Conservation (phyloP, 768 basidiomycete genomes). For the Saitozyma sp. region DNA sequence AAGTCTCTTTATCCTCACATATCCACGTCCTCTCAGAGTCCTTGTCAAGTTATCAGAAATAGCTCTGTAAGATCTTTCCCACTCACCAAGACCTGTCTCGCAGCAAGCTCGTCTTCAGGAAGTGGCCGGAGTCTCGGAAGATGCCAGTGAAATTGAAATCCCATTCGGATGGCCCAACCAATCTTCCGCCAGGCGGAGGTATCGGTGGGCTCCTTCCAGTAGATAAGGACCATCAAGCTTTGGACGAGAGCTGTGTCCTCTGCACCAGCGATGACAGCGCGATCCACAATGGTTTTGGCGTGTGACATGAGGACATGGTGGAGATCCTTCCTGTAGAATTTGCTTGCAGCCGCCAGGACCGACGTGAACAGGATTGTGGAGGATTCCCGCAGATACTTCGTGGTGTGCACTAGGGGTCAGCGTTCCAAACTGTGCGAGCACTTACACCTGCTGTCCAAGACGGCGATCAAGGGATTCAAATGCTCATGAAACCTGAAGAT, state of each 20-base stretch:
- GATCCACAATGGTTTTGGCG: conserved; percentile 69
- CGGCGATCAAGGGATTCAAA: conserved; percentile 28
- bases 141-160: conserved; percentile 35
- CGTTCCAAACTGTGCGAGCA: conserved; percentile 1
- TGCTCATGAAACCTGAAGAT: conserved; percentile 29
- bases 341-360: conserved; percentile 80
- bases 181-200: conserved; percentile 53
- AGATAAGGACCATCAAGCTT: conserved; percentile 82
- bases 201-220: conserved; percentile 87
- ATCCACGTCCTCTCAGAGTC: conserved; percentile 36
- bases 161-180: conserved; percentile 32
- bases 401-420: conserved; percentile 64
- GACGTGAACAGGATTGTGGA: conserved; percentile 83
- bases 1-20: conserved; percentile 30
- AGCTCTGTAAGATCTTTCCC: not conserved
- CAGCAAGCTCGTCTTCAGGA: conserved; percentile 24
- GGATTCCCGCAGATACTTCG: conserved; percentile 71
- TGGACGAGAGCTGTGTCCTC: conserved; percentile 84
- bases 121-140: conserved; percentile 18
- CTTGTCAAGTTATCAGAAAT: conserved; percentile 7
- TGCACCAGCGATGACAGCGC: conserved; percentile 73
- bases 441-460: conserved; percentile 24
- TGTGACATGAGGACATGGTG: conserved; percentile 71
- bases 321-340: conserved; percentile 72
- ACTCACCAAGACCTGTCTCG: conserved; percentile 32